Evolutionary conservation across 2,329 filamentous ascomycete species (phyloP), one percentile per base, ranked within the genome.

Genomic region (Fusarium metavorans): DNA sequence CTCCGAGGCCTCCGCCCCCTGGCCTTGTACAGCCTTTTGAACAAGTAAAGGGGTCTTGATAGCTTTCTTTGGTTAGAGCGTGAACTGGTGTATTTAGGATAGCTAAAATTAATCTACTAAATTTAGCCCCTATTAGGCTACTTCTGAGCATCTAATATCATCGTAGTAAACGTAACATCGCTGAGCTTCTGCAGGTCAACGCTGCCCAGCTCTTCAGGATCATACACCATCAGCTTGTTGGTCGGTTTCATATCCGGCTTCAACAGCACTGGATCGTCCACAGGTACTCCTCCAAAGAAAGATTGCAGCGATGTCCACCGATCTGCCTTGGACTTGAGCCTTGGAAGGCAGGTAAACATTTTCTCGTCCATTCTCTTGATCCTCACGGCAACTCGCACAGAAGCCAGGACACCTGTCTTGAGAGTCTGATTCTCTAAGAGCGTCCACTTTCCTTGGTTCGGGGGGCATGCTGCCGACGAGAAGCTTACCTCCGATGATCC

Each of bases 381-480:
- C 10, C 56, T 27, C 0, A 72, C 32, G 2, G 68, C 70, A 2
- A 71, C 57, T 9, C 37, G 20, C 2, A 72, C 39, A 0, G 59
- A 72, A 5, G 60, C 30, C 4, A 68, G 70, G 2, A 72, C 56
- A 2, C 70, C 70, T 4, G 43, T 23, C 16, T 67, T 67, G 13
- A 54, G 48, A n/a, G 34, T 45, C 5, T 48, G 18, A 6, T 75
- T 75, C 18, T 74, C 72, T 4, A 68, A 2, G 8, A 74, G 27
- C 14, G 45, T 67, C 68, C 72, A 75, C 20, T 54, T 66, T 14
- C 70, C 8, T 27, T 11, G 0, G 52, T 14, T 69, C 56, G 1
- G 68, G 58, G 5, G 59, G 68, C 43, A 35, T 60, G 50, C 57
- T 70, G 35, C 60, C 13, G 20, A 30, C 58, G 14, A 68, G 7